Evolutionary conservation across 306 rosid species (phyloP).

Genomic region (Ormosia semicastrata): DNA sequence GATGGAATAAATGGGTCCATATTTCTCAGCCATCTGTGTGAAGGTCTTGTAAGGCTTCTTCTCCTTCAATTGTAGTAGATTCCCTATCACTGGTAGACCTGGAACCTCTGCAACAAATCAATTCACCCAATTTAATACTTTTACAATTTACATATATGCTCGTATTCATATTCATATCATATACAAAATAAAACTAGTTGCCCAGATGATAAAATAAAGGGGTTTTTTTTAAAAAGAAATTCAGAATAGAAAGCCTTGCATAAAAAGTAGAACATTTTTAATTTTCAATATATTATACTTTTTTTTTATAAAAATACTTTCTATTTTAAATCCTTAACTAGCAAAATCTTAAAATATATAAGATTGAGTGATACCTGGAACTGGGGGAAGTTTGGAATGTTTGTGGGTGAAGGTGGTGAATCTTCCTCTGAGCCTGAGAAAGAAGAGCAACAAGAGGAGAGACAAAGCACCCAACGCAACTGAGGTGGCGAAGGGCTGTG

Average conservation of each 20-base stretch:
- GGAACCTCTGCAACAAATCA: slow-evolving; percentile 64
- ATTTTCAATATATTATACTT: too few species aligned
- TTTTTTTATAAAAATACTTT: too few species aligned
- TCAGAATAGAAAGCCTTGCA: too few species aligned
- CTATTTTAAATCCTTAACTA: too few species aligned
- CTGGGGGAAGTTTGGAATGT: slow-evolving; percentile 49
- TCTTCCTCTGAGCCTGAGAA: not conserved
- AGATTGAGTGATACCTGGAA: slow-evolving; percentile 50
- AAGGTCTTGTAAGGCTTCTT: slow-evolving; percentile 92
- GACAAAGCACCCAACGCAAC: slow-evolving; percentile 52
- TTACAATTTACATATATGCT: not conserved
- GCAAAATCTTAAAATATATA: too few species aligned
- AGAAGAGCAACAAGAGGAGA: slow-evolving; percentile 27
- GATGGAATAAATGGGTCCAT: slow-evolving; percentile 84
- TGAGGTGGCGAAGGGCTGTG: slow-evolving; percentile 36
- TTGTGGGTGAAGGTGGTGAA: not conserved
- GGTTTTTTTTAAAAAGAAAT: too few species aligned
- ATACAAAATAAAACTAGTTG: not conserved
- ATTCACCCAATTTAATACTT: not conserved
- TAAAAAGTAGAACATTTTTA: too few species aligned
- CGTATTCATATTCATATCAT: not conserved
- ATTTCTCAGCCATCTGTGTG: slow-evolving; percentile 55
- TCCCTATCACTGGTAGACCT: slow-evolving; percentile 80
- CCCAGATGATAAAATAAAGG: not conserved
- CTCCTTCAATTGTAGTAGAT: slow-evolving; percentile 88